A percentile compares a stretch with the other conserved stretches of the same genome.
Evolutionary conservation across 805 yeast species (phyloP).

Genomic region (Zygosaccharomyces rouxii): DNA sequence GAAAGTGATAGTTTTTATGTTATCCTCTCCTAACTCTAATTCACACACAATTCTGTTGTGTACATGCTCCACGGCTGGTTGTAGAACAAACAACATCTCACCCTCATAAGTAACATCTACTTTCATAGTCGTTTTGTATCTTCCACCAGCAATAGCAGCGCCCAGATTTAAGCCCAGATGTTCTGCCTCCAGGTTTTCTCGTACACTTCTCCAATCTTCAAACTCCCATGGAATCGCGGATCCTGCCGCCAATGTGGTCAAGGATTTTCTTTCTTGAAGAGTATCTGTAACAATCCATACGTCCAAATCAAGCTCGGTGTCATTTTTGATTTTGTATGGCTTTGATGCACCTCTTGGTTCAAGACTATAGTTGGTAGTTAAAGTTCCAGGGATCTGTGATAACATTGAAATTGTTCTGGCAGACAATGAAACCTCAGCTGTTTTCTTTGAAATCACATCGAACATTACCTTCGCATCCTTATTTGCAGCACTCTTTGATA

Average conservation of each 20-base stretch:
- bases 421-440: conserved; percentile 77
- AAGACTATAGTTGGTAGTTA: conserved; percentile 50
- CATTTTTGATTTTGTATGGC: conserved; percentile 76
- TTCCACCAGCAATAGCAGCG: conserved; percentile 52
- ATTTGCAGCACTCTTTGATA: conserved; percentile 43
- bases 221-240: conserved; percentile 77
- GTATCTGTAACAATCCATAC: conserved; percentile 68
- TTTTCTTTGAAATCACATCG: conserved; percentile 68
- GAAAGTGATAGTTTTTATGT: conserved; percentile 71
- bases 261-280: conserved; percentile 22
- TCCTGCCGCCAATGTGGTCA: conserved; percentile 43
- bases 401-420: conserved; percentile 74
- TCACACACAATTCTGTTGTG: conserved; percentile 76
- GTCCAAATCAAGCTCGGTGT: conserved; percentile 77
- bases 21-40: conserved; percentile 63
- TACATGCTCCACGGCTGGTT: conserved; percentile 56
- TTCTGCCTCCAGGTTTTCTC: conserved; percentile 73
- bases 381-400: conserved; percentile 59
- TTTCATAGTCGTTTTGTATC: conserved; percentile 49
- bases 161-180: conserved; percentile 59
- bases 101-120: conserved; percentile 79
- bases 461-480: conserved; percentile 50
- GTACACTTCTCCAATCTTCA: conserved; percentile 85
- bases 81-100: conserved; percentile 64
- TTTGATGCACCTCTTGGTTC: conserved; percentile 72